Percentiles rank a stretch among this genome's conserved stretches.
phyloP scores from a whole-genome alignment of 2,329 filamentous ascomycete species.

The Diaporthe capsici region DNA sequence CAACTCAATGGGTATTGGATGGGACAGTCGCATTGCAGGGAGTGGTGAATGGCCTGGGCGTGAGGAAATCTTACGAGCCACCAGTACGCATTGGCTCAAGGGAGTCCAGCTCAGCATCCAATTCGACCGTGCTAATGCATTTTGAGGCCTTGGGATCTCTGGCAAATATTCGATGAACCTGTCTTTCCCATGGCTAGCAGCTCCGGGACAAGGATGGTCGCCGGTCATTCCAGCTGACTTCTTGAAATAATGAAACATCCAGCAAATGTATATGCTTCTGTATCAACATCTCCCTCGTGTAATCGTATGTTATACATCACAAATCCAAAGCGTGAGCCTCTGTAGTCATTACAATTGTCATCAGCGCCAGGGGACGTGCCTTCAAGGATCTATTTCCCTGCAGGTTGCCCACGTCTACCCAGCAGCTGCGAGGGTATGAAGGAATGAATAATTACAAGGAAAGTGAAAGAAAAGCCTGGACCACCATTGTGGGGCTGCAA shows the following conservation, averaged over 20 bases:
- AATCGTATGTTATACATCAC: neutral
- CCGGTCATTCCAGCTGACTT: neutral
- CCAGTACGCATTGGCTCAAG: neutral
- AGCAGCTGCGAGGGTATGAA: neutral
- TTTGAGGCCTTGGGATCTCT: neutral
- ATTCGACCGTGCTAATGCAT: neutral
- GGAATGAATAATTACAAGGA: neutral
- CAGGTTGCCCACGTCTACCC: neutral
- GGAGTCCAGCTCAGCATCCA: neutral
- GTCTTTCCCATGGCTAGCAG: neutral
- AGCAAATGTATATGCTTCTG: accelerated
- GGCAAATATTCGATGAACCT: neutral
- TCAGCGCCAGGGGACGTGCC: neutral
- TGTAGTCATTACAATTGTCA: neutral
- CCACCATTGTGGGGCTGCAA: neutral
- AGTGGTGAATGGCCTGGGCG: neutral
- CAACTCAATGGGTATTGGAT: no score
- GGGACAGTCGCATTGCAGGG: no score
- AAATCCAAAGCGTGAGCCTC: neutral
- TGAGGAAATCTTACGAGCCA: neutral
- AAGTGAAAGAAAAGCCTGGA: neutral
- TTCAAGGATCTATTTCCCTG: neutral
- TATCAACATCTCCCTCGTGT: neutral
- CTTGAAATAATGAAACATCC: neutral
- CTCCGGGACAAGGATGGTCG: neutral